phyloP scores from a whole-genome alignment of 139 green algal species.

The Ettlia oleoabundans region DNA sequence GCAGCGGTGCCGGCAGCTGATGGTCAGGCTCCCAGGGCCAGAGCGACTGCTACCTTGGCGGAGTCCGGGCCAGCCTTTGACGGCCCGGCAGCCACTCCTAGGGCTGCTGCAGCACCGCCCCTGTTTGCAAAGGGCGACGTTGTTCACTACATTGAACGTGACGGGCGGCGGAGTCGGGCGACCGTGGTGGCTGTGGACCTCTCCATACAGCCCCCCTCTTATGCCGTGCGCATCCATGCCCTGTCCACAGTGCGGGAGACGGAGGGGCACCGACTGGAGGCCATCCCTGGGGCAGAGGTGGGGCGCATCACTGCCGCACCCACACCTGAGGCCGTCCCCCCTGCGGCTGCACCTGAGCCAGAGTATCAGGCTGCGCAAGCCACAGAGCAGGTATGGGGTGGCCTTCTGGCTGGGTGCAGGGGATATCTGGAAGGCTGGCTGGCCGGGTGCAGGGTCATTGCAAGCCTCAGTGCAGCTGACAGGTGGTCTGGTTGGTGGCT shows the following conservation, averaged over 20 bases:
- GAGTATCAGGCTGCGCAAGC: too few species aligned
- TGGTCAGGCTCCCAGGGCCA: background rate
- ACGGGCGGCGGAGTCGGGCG: slow-evolving; percentile 3
- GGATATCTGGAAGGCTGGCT: too few species aligned
- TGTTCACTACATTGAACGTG: slow-evolving; percentile 20
- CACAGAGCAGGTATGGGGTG: too few species aligned
- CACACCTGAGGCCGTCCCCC: background rate
- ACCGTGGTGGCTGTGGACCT: slow-evolving; percentile 28
- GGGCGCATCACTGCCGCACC: background rate
- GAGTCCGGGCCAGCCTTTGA: background rate
- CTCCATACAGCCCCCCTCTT: slow-evolving; percentile 29
- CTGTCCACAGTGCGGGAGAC: slow-evolving; percentile 35
- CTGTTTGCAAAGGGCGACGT: slow-evolving; percentile 4
- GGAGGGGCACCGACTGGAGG: slow-evolving; percentile 24
- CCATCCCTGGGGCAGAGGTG: background rate
- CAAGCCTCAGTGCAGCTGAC: too few species aligned
- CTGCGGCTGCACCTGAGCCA: background rate
- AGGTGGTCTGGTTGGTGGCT: too few species aligned
- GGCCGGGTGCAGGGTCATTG: too few species aligned
- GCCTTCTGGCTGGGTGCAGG: too few species aligned
- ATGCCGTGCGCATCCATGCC: slow-evolving; percentile 25
- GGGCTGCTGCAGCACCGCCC: background rate
- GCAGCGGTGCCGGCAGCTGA: background rate
- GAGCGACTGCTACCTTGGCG: background rate
- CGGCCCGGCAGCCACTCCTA: background rate